Evolutionary conservation across 2,329 filamentous ascomycete genomes (phyloP), one percentile per base, ranked within the genome.

Genomic region (Diaporthe longicolla): DNA sequence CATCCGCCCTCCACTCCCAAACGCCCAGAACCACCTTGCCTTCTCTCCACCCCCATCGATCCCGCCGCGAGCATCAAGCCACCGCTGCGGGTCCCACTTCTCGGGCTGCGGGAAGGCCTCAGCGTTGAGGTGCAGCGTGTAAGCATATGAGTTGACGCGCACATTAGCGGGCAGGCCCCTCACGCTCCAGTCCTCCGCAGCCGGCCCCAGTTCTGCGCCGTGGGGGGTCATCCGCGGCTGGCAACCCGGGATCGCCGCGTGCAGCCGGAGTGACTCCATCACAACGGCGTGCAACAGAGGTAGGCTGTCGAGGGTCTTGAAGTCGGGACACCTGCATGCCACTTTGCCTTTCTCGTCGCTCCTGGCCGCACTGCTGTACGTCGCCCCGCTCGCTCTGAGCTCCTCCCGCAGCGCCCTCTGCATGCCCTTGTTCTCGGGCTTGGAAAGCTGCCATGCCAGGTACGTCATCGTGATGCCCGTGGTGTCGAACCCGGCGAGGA

Each of bases 1-100:
- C 82, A 92, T 92, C 32, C 92, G 85, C 0, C 92, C 90, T 0
- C 93, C 93, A 24, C 89, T 92, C 1, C 92, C 90, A 79, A 94
- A 94, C 0, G 92, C 91, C 85, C 91, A 90, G 76, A 92, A 93
- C 21, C 89, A 89, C 3, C 88, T 85, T 78, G 84, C 72, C 76
- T 77, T 83, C 79, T 86, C 85, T 8, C 63, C 61, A 7, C 24
- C 40, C 0, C 32, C 68, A 21, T 21, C 43, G 1, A 17, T 11
- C 17, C 6, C 52, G 11, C 40, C 66, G 0, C 17, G 19, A 10
- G 1, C 3, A 13, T 55, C 73, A 1, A 94, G 83, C 89, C 89
- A 91, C 11, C 89, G 82, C 3, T 78, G 82, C 35, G 86, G 83
- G 63, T 89, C 82, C 84, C 89, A 92, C 37, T 76, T 81, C 59